A percentile compares a stretch with the other conserved stretches of the same genome.
These are phyloP conservation scores for Arachnopeziza araneosa DNA, from an alignment of 2,329 filamentous ascomycete species.

Conservation along the genomic window DNA sequence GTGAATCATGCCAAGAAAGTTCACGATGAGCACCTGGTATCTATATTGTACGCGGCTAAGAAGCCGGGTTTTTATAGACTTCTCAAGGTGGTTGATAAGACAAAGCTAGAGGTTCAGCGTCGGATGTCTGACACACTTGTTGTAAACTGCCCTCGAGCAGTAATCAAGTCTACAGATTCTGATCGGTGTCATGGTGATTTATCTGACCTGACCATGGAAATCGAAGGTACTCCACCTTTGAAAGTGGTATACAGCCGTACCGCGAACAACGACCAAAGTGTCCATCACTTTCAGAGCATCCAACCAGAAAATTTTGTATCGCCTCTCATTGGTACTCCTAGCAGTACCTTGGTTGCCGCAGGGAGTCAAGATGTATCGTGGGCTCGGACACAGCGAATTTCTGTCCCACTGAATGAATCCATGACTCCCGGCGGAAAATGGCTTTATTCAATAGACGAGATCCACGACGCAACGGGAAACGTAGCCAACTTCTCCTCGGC, in stretches of 20 bases:
- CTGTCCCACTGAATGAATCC: conserved; percentile 84
- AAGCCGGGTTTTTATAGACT: conserved; percentile 86
- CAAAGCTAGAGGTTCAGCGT: conserved; percentile 86
- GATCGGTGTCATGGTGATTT: conserved; percentile 82
- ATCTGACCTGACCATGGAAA: conserved; percentile 77
- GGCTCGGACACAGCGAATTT: conserved; percentile 70
- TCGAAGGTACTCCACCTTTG: conserved; percentile 82
- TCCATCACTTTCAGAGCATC: conserved; percentile 87
- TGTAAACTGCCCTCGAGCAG: conserved; percentile 76
- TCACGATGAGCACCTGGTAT: conserved; percentile 54
- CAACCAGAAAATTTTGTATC: conserved; percentile 83
- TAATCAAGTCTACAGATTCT: conserved; percentile 57
- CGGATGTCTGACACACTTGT: conserved; percentile 73
- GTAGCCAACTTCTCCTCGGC: conserved; percentile 65
- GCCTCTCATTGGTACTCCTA: conserved; percentile 60
- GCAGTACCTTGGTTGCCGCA: conserved; percentile 50
- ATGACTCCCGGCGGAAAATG: conserved; percentile 74
- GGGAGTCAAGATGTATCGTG: conserved; percentile 68
- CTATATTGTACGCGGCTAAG: conserved; percentile 69
- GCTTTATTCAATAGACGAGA: conserved; percentile 87
- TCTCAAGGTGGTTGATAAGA: conserved; percentile 81
- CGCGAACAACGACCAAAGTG: conserved; percentile 76
- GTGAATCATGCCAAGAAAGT: conserved; percentile 61
- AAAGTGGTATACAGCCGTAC: conserved; percentile 88
- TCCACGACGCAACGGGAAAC: conserved; percentile 88